Evolutionary conservation across 2,329 filamentous ascomycete species (phyloP).

Genomic region (Trichoderma semiorbis): DNA sequence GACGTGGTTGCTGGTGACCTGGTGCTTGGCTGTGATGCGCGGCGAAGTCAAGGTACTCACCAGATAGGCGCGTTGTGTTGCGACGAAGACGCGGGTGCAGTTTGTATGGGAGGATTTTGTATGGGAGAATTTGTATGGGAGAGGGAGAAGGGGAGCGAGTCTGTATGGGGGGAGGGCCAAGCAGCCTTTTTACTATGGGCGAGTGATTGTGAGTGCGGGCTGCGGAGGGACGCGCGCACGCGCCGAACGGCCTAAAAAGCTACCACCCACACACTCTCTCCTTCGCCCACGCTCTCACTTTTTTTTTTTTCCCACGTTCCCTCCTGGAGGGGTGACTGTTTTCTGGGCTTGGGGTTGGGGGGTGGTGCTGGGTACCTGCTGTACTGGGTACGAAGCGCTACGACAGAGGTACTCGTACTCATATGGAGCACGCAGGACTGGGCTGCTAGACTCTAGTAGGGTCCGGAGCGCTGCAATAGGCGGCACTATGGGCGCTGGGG

Average conservation of each 20-base stretch:
- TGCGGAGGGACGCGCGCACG: constrained; percentile 26
- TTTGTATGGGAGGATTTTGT: constrained; percentile 53
- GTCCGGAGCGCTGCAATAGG: neutral
- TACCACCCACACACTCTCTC: constrained; percentile 18
- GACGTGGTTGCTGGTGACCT: constrained; percentile 31
- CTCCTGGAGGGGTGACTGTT: constrained; percentile 12
- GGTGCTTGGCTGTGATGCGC: constrained; percentile 35
- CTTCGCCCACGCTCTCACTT: constrained; percentile 10
- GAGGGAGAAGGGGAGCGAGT: constrained; percentile 53
- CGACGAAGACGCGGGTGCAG: constrained; percentile 40
- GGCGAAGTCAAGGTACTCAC: constrained; percentile 54
- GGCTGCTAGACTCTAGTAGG: neutral
- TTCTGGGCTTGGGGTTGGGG: constrained; percentile 3
- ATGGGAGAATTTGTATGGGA: constrained; percentile 60
- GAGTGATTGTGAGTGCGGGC: constrained; percentile 56
- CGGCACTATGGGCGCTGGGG: constrained; percentile 4
- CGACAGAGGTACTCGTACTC: neutral
- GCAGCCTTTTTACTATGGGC: constrained; percentile 63
- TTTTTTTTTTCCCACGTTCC: neutral
- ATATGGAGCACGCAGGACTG: neutral
- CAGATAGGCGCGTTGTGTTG: constrained; percentile 40
- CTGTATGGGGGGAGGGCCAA: constrained; percentile 53
- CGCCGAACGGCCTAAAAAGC: constrained; percentile 19
- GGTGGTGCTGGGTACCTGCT: constrained; percentile 7
- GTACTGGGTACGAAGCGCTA: constrained; percentile 8